phyloP scores from a whole-genome alignment of 306 rosid species.

The Ceratonia siliqua region DNA sequence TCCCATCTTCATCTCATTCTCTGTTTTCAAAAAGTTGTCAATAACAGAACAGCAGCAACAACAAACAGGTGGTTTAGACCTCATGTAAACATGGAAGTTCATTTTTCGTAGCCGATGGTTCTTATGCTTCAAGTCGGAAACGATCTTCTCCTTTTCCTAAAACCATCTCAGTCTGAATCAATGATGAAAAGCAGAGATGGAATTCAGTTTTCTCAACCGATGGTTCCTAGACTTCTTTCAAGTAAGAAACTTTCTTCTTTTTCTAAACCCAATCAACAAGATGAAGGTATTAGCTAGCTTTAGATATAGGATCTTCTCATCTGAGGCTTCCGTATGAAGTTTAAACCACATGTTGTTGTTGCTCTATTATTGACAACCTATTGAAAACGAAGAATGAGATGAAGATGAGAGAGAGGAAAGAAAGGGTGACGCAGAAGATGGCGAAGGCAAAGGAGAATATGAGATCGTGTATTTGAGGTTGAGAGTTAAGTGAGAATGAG shows the following conservation, averaged over 20 bases:
- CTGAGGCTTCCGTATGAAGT: background rate
- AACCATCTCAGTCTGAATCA: too few species aligned
- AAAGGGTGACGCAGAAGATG: conserved; percentile 24
- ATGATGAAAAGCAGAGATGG: background rate
- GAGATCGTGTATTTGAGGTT: conserved; percentile 27
- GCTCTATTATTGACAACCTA: conserved; percentile 27
- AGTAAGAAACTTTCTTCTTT: conserved; percentile 4
- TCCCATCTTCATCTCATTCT: too few species aligned
- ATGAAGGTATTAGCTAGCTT: conserved; percentile 40
- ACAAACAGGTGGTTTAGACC: too few species aligned
- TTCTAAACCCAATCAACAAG: background rate
- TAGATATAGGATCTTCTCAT: conserved; percentile 23
- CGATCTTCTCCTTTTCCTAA: too few species aligned
- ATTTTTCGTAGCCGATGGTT: too few species aligned
- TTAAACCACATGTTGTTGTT: too few species aligned
- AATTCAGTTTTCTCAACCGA: background rate
- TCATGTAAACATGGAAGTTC: too few species aligned
- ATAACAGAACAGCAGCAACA: too few species aligned
- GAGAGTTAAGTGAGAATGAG: conserved; percentile 10
- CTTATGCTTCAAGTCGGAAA: too few species aligned
- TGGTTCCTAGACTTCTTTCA: background rate
- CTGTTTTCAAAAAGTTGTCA: too few species aligned
- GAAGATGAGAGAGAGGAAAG: conserved; percentile 27
- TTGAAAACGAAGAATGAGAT: conserved; percentile 24
- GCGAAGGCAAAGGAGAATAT: conserved; percentile 37